Evolutionary conservation across 2,329 filamentous ascomycete species (phyloP), one percentile per base, ranked within the genome.

Genomic region (Pyricularia pennisetigena): DNA sequence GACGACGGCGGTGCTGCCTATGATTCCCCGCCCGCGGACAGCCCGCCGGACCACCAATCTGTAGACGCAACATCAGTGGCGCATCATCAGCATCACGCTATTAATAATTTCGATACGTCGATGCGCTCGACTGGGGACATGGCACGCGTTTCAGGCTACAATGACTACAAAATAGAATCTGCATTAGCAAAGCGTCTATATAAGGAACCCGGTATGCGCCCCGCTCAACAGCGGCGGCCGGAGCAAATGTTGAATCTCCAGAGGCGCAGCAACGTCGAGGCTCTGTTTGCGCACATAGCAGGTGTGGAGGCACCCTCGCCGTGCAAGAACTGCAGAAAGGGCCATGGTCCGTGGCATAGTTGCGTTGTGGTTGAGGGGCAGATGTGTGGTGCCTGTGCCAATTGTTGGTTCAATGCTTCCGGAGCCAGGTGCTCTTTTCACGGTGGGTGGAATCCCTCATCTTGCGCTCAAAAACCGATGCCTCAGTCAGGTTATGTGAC

Each of bases 321-420:
- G 0, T 88, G 86, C 75, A 85, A 86, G 75, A 87, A 86, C 74
- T 88, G 86, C 74, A 80, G 82, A 74, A 87, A 86, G 73, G 84
- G 84, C 4, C 84, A 87, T 69, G 86, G 86, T 0, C 85, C 86
- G 0, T 88, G 85, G 85, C 83, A 79, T 0, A 79, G 79, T 20
- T 88, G 86, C 70, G 80, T 88, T n/a, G 78, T 86, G n/a, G 82
- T 85, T 26, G 82, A 83, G 65, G 85, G 85, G 1, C 83, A 86
- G 73, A 85, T 88, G 83, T 87, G 84, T 69, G 85, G 86, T 10
- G 86, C 84, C 72, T 88, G 86, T 70, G 82, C 85, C 69, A 88
- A 88, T 73, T 88, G 86, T 74, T 88, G 86, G 85, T 88, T 85
- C 75, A 88, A 88, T 68, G 85, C 85, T 8, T 86, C 84, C 66